Base-by-base conservation (phyloP, 257 asterid species). In the Penstemon barbatus region DNA sequence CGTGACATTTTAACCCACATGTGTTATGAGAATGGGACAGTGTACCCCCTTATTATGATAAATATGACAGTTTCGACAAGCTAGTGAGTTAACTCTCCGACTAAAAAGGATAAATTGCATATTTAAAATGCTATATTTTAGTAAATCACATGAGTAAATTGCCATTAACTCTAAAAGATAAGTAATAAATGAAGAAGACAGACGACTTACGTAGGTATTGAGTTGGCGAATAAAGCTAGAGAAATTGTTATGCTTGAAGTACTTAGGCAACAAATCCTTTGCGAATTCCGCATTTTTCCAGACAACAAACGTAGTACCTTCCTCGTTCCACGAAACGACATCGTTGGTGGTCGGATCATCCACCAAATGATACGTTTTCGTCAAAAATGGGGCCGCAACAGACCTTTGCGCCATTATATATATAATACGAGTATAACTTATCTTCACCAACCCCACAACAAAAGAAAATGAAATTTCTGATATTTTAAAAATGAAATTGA, bases 211-310 rank as follows among this genome's bases (percentile, higher is more conserved):
- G 65, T 91, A 91, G 42, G 97, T 91, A 74, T 91, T 91, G 38
- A 91, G 96, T 89, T 91, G 97, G 11, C 97, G 91, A 44, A 91
- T 93, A 41, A 91, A 91, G 80, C 96, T 89, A 71, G 96, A 91
- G 81, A 91, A 91, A 58, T 91, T 91, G 48, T 87, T 89, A 76
- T 91, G 97, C 81, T 91, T 91, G 81, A 91, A 91, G 68, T 87
- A 91, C 36, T 64, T 82, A 0, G 97, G 96, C 75, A 91, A 65
- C 72, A 89, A 84, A 79, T 89, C 97, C 83, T 85, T 85, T 0
- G 96, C 88, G 46, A 88, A 91, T 43, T 91, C 97, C n/a, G 96
- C 96, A 0, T 89, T 91, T 71, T 91, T 89, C 96, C 96, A 91
- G 7, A 91, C 96, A 4, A 91, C 86, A 57, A 91, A 91, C 53